Evolutionary conservation across 768 basidiomycete genomes (phyloP).

Genomic region (Termitomyces sp.): DNA sequence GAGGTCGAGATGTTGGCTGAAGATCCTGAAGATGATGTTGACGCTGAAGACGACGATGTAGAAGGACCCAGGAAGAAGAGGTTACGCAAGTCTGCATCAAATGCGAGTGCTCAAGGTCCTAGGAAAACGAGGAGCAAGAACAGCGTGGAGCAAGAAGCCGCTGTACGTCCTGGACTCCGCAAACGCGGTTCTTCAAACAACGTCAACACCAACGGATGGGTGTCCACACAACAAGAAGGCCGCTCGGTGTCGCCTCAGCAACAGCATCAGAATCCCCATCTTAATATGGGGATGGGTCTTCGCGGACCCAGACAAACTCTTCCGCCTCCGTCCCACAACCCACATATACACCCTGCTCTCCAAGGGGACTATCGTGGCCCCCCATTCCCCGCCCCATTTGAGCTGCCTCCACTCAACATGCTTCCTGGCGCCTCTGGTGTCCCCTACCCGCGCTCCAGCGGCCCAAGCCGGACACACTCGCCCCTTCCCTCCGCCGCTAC

Average conservation of each 20-base stretch:
- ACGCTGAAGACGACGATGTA: conserved; percentile 37
- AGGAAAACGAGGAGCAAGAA: conserved; percentile 19
- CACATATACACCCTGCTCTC: conserved; percentile 14
- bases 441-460: conserved; percentile 22
- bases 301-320: conserved; percentile 7
- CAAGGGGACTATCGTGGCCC: conserved; percentile 10
- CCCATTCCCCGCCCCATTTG: conserved; percentile 41
- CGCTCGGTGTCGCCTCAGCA: conserved; percentile 3
- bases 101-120: conserved; percentile 23
- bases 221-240: not conserved
- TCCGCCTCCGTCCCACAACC: conserved; percentile 6
- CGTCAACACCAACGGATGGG: conserved; percentile 3
- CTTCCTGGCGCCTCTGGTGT: conserved; percentile 26
- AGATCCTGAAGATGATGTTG: conserved; percentile 29
- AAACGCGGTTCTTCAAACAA: conserved; percentile 9
- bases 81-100: conserved; percentile 29
- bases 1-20: conserved; percentile 34
- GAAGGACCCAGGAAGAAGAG: conserved; percentile 51
- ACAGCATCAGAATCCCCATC: not conserved
- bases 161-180: conserved; percentile 10
- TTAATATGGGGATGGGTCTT: conserved; percentile 19
- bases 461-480: conserved; percentile 70
- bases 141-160: conserved; percentile 9
- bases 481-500: conserved; percentile 25
- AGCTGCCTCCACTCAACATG: conserved; percentile 47